Conservation (phyloP, 352 stramenopile genomes). For the Phytopythium ostracodes region DNA sequence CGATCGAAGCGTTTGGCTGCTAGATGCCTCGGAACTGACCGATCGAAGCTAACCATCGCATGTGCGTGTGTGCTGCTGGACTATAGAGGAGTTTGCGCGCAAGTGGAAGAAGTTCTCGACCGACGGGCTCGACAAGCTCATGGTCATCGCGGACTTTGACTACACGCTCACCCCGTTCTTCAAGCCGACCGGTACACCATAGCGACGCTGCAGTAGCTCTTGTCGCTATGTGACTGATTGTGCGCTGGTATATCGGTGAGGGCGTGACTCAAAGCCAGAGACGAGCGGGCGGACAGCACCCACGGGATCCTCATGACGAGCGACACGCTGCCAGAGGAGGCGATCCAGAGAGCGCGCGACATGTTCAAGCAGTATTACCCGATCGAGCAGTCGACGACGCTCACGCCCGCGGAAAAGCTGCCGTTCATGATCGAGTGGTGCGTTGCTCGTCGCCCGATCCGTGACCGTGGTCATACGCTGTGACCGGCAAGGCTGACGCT, state of each 20-base stretch:
- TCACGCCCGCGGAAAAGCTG: slow-evolving; percentile 69
- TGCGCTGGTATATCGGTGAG: slow-evolving; percentile 10
- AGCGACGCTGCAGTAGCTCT: neutral
- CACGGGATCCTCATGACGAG: slow-evolving; percentile 54
- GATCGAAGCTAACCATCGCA: too few species aligned
- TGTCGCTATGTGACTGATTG: neutral
- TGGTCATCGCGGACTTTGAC: slow-evolving; percentile 84
- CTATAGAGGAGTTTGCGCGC: slow-evolving; percentile 51
- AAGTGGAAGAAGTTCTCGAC: slow-evolving; percentile 78
- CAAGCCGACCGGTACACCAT: slow-evolving; percentile 22
- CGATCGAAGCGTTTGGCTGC: neutral
- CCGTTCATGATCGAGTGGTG: slow-evolving; percentile 74
- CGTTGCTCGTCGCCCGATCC: neutral
- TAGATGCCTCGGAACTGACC: neutral
- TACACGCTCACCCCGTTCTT: slow-evolving; percentile 74
- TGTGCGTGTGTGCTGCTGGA: neutral
- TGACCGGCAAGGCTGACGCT: neutral
- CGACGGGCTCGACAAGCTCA: slow-evolving; percentile 58
- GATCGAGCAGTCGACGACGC: slow-evolving; percentile 64
- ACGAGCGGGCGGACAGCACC: slow-evolving; percentile 39
- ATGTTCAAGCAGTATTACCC: slow-evolving; percentile 77
- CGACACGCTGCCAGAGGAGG: slow-evolving; percentile 29
- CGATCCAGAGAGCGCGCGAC: slow-evolving; percentile 20
- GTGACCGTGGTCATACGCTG: neutral
- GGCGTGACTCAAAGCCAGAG: neutral